Evolutionary conservation across 2,329 filamentous ascomycete genomes (phyloP).

Genomic region (Sphaerulina musiva): DNA sequence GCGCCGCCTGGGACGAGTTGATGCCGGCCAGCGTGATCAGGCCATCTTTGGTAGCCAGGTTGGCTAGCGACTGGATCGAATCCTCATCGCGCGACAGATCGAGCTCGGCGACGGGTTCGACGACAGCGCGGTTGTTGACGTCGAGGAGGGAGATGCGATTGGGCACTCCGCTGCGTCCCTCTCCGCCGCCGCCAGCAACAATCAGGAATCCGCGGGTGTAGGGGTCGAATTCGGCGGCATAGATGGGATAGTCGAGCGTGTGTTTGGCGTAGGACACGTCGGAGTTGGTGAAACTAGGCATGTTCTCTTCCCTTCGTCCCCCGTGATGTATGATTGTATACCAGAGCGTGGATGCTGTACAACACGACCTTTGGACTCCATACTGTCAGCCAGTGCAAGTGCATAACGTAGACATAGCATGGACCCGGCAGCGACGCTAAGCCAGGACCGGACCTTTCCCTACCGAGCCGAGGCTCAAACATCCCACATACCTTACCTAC

Average conservation of each 20-base stretch:
- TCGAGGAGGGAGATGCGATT: conserved; percentile 80
- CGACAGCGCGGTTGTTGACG: conserved; percentile 59
- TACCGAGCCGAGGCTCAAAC: too few species aligned
- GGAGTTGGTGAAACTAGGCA: conserved; percentile 18
- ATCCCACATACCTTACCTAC: too few species aligned
- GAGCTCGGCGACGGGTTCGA: conserved; percentile 61
- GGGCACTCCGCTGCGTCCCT: conserved; percentile 70
- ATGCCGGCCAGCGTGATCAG: conserved; percentile 63
- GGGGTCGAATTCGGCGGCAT: conserved; percentile 81
- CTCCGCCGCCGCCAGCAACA: conserved; percentile 81
- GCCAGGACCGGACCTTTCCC: too few species aligned
- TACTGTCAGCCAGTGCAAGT: too few species aligned
- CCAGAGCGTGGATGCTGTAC: not conserved
- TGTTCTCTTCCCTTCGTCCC: not conserved
- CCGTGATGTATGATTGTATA: not conserved
- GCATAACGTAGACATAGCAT: too few species aligned
- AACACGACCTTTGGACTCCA: too few species aligned
- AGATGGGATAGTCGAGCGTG: conserved; percentile 74
- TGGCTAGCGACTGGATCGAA: conserved; percentile 75
- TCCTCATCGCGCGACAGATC: conserved; percentile 80
- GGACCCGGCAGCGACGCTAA: too few species aligned
- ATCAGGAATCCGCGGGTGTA: conserved; percentile 68
- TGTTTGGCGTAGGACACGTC: conserved; percentile 50
- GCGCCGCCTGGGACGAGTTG: conserved; percentile 68
- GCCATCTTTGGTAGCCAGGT: conserved; percentile 55